Percentiles rank a stretch among this genome's conserved stretches.
phyloP scores from a whole-genome alignment of 768 basidiomycete species.

The Lactarius psammicola region DNA sequence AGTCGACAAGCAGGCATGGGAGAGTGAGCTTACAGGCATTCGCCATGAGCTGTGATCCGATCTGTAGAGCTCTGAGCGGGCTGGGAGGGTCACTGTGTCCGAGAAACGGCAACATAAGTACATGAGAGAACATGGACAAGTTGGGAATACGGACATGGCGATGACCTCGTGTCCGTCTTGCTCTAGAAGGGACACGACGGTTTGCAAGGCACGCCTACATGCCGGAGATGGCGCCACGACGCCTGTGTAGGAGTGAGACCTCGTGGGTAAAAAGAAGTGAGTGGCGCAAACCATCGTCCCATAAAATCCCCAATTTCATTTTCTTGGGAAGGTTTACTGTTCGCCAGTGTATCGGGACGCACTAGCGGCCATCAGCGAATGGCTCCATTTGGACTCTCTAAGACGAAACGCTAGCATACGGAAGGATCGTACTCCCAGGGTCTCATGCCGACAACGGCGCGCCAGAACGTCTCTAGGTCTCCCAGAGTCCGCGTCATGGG shows the following conservation, averaged over 20 bases:
- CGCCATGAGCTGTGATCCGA: slow-evolving; percentile 53
- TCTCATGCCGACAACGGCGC: slow-evolving; percentile 54
- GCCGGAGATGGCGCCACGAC: slow-evolving; percentile 59
- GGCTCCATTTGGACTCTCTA: background rate
- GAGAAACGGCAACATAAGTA: background rate
- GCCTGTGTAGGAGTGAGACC: slow-evolving; percentile 38
- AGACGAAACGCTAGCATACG: slow-evolving; percentile 31
- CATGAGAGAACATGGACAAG: background rate
- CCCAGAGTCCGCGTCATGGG: slow-evolving; percentile 63
- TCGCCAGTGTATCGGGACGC: slow-evolving; percentile 38
- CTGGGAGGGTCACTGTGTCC: slow-evolving; percentile 42
- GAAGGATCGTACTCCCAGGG: slow-evolving; percentile 67
- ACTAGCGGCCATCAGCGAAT: slow-evolving; percentile 29
- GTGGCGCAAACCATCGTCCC: slow-evolving; percentile 54
- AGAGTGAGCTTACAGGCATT: slow-evolving; percentile 44
- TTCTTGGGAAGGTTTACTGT: slow-evolving; percentile 26
- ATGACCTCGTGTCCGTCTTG: slow-evolving; percentile 51
- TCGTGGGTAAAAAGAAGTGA: background rate
- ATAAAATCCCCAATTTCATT: slow-evolving; percentile 23
- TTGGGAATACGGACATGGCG: slow-evolving; percentile 43
- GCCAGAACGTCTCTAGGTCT: slow-evolving; percentile 66
- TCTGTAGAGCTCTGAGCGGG: slow-evolving; percentile 51
- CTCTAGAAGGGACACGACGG: slow-evolving; percentile 44
- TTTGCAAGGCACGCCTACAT: slow-evolving; percentile 52
- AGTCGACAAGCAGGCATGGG: slow-evolving; percentile 27